phyloP scores from a whole-genome alignment of 2,329 filamentous ascomycete genomes.

The Waltergamsia citrina region DNA sequence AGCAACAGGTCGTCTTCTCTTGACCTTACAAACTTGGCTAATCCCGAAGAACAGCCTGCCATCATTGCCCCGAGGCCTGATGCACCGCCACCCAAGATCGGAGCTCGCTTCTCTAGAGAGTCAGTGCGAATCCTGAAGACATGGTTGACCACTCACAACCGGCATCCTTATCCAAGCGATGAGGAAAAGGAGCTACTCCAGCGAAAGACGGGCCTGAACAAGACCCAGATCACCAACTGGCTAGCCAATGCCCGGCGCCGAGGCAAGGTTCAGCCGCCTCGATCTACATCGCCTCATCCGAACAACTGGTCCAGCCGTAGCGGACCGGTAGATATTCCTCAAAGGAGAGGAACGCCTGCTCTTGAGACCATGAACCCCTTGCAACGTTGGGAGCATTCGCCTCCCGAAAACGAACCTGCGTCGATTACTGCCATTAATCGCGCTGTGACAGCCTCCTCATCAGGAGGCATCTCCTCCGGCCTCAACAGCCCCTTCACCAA shows the following conservation, averaged over 20 bases:
- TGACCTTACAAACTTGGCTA: slow-evolving; percentile 16
- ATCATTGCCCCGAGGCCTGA: neutral
- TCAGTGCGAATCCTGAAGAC: slow-evolving; percentile 73
- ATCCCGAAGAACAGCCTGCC: slow-evolving; percentile 6
- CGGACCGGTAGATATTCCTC: slow-evolving; percentile 65
- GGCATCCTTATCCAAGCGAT: slow-evolving; percentile 82
- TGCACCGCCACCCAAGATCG: slow-evolving; percentile 49
- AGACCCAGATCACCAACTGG: slow-evolving; percentile 85
- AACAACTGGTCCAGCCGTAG: slow-evolving; percentile 43
- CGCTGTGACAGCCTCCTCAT: slow-evolving; percentile 44
- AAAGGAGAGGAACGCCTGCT: slow-evolving; percentile 44
- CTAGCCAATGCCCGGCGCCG: slow-evolving; percentile 80
- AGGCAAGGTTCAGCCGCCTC: slow-evolving; percentile 59
- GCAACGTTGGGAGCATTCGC: slow-evolving; percentile 50
- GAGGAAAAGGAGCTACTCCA: slow-evolving; percentile 77
- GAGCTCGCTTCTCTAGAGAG: slow-evolving; percentile 69
- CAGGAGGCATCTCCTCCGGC: slow-evolving; percentile 41
- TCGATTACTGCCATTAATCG: slow-evolving; percentile 49
- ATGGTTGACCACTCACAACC: slow-evolving; percentile 72
- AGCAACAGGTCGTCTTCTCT: slow-evolving; percentile 5
- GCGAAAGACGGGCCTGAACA: slow-evolving; percentile 68
- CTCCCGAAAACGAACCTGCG: slow-evolving; percentile 50
- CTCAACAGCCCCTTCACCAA: slow-evolving; percentile 49
- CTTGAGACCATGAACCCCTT: slow-evolving; percentile 45
- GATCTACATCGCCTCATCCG: slow-evolving; percentile 60